A percentile compares a stretch with the other conserved stretches of the same genome.
These are phyloP conservation scores for Ceratocystis colombiana DNA, from an alignment of 2,329 filamentous ascomycete species.

Conservation along the genomic window DNA sequence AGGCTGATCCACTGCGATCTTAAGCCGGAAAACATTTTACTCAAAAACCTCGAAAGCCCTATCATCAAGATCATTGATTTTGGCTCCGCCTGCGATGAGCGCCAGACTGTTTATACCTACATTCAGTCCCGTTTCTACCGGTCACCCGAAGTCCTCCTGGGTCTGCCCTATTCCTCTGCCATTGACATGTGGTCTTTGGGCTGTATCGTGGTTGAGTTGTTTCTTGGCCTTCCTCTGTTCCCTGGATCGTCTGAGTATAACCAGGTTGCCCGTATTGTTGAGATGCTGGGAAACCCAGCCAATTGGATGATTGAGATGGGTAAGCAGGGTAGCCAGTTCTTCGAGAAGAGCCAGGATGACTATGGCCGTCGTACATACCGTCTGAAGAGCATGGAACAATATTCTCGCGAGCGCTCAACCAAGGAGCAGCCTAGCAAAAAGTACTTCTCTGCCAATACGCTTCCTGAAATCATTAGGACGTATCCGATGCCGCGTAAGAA, in stretches of 20 bases:
- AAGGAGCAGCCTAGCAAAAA: slow-evolving; percentile 99
- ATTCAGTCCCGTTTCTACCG: slow-evolving; percentile 98
- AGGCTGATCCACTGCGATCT: slow-evolving; percentile 95
- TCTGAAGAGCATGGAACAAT: slow-evolving; percentile 95
- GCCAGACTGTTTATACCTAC: slow-evolving; percentile 97
- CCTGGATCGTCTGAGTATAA: slow-evolving; percentile 98
- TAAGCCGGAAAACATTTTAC: slow-evolving; percentile 93
- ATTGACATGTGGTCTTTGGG: slow-evolving; percentile 99
- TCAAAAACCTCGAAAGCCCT: slow-evolving; percentile 96
- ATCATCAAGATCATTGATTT: slow-evolving; percentile 99
- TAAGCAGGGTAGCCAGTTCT: slow-evolving; percentile 95
- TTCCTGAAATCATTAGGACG: slow-evolving; percentile 94
- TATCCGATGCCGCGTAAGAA: slow-evolving; percentile 99
- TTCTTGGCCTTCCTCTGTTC: slow-evolving; percentile 81
- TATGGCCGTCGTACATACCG: slow-evolving; percentile 85
- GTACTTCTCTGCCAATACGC: slow-evolving; percentile 88
- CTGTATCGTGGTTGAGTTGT: slow-evolving; percentile 95
- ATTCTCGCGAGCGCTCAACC: slow-evolving; percentile 85
- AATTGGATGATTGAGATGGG: slow-evolving; percentile 99
- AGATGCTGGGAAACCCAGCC: slow-evolving; percentile 93
- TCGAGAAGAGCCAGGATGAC: slow-evolving; percentile 78
- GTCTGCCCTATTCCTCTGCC: slow-evolving; percentile 90
- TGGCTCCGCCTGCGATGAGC: slow-evolving; percentile 93
- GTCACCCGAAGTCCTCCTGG: slow-evolving; percentile 90
- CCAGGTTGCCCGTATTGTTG: slow-evolving; percentile 90